Conservation (phyloP, 257 asterid species). For the Striga asiatica region DNA sequence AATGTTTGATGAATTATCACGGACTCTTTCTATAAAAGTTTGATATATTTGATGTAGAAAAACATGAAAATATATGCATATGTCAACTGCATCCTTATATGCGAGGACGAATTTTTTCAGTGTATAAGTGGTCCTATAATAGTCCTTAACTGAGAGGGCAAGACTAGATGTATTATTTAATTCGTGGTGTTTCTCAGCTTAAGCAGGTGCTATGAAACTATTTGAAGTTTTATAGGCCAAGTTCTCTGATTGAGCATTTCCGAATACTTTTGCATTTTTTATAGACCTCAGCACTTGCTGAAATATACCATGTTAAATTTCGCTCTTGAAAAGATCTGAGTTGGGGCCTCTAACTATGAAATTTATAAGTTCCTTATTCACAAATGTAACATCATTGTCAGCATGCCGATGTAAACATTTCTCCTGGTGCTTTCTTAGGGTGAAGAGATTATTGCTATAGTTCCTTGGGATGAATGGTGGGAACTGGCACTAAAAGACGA, state of each 20-base stretch:
- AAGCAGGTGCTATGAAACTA: background rate
- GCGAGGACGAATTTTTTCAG: too few relatives aligned
- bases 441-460: conserved; percentile 76
- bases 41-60: too few relatives aligned
- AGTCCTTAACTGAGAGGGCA: too few relatives aligned
- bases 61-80: too few relatives aligned
- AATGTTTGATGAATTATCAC: background rate
- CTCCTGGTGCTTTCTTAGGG: too few relatives aligned
- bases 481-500: conserved; percentile 65
- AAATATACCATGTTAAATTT: too few relatives aligned
- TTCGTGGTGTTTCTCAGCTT: background rate
- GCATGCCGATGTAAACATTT: background rate
- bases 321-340: too few relatives aligned
- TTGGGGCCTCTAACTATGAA: too few relatives aligned
- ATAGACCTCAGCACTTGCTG: background rate
- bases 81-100: too few relatives aligned
- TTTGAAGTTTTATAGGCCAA: background rate
- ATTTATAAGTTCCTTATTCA: too few relatives aligned
- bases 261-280: background rate
- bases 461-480: conserved; percentile 99
- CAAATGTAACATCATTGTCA: conserved; percentile 1
- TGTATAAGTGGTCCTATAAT: too few relatives aligned
- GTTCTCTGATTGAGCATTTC: conserved; percentile 11
- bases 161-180: background rate
- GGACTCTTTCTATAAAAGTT: too few relatives aligned